phyloP scores from a whole-genome alignment of 2,329 filamentous ascomycete species.

The Sporothrix luriei region DNA sequence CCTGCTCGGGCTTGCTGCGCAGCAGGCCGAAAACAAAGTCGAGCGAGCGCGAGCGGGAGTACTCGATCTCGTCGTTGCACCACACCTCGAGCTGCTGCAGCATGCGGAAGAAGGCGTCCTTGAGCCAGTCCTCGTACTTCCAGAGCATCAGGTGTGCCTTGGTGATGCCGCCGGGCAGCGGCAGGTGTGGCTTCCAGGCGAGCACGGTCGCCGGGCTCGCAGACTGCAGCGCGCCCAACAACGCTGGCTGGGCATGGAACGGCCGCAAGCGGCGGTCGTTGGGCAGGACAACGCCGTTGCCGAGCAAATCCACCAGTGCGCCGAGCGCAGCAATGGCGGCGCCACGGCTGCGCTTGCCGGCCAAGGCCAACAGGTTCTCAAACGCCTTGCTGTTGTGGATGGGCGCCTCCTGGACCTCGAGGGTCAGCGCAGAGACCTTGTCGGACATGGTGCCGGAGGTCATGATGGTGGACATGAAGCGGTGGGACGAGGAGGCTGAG shows the following conservation, averaged over 20 bases:
- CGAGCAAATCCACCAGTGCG: slow-evolving; percentile 91
- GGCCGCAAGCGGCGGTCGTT: slow-evolving; percentile 75
- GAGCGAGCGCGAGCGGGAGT: slow-evolving; percentile 81
- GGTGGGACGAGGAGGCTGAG: slow-evolving; percentile 82
- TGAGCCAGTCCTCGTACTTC: slow-evolving; percentile 95
- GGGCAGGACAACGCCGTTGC: slow-evolving; percentile 83
- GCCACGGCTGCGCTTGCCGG: slow-evolving; percentile 90
- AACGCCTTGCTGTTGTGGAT: slow-evolving; percentile 89
- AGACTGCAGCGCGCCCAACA: slow-evolving; percentile 68
- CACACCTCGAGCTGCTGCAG: slow-evolving; percentile 88
- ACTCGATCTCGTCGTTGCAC: slow-evolving; percentile 95
- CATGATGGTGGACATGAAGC: slow-evolving; percentile 97
- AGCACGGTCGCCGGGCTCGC: slow-evolving; percentile 34
- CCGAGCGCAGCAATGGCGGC: slow-evolving; percentile 91
- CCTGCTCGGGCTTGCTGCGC: slow-evolving; percentile 95
- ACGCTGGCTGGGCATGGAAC: slow-evolving; percentile 77
- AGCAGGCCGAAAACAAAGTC: slow-evolving; percentile 90
- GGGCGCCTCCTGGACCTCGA: slow-evolving; percentile 94
- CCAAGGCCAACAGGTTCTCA: slow-evolving; percentile 77
- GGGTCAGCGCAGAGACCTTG: slow-evolving; percentile 91
- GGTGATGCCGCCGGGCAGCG: slow-evolving; percentile 72
- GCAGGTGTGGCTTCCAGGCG: slow-evolving; percentile 67
- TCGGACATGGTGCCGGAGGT: slow-evolving; percentile 93
- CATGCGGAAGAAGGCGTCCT: slow-evolving; percentile 89
- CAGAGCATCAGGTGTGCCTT: slow-evolving; percentile 80